Base-by-base conservation (phyloP, 164 flowering plant genomes). In the Protea cynaroides region DNA sequence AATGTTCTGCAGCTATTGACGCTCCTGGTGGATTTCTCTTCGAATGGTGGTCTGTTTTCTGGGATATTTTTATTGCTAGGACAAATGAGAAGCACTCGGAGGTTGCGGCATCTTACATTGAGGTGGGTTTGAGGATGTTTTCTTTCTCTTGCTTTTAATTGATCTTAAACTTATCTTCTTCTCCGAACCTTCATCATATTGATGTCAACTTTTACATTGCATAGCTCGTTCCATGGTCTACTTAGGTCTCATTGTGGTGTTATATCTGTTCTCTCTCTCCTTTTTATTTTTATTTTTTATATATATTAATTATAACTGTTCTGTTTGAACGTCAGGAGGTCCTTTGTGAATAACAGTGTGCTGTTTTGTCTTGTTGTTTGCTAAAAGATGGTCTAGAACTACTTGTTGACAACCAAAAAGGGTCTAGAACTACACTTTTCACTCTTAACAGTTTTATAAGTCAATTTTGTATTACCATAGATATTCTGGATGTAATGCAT, bases 21-120 rank as follows among this genome's bases (percentile, higher is more conserved):
- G 92, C 96, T 10, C 92, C 96, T 40, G 90, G 90, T 22, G 96
- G 96, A 7, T 89, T 89, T 78, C 84, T 89, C 4, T 85, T 82
- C 40, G 96, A 89, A 63, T 89, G 96, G 96, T 89, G 96, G 96
- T 89, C 96, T 19, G 96, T 89, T 11, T 88, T 89, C 61, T 89
- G 96, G 96, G 96, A 89, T 65, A 81, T 89, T 54, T 89, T 86
- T 63, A 85, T 89, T 64, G 89, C 96, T 25, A 74, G 90, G 68
- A 82, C 88, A 56, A 84, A 82, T 68, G 86, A 82, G 75, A 84
- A 84, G 59, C 90, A 83, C 70, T 84, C 95, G 8, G 86, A 84
- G 24, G 72, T 79, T 56, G 88, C 96, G 58, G 83, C 86, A 53
- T 80, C 92, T 62, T 86, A 83, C 72, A 75, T 83, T 59, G 88